Conservation (phyloP, 805 yeast species). For the Saturnispora galanensis region DNA sequence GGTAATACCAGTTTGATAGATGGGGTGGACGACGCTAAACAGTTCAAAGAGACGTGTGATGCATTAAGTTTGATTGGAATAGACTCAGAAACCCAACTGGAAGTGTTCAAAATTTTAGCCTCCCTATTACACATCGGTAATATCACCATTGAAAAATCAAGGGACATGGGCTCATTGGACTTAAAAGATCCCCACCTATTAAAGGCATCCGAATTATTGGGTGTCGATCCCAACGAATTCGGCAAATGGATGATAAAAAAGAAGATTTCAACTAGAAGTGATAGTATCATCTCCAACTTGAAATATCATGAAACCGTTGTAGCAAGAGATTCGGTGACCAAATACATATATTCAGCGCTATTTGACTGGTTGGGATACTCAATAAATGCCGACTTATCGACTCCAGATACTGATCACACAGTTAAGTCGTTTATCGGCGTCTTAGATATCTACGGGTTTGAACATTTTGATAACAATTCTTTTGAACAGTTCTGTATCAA, state of each 20-base stretch:
- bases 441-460: slow-evolving; percentile 94
- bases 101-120: slow-evolving; percentile 70
- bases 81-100: slow-evolving; percentile 42
- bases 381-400: slow-evolving; percentile 73
- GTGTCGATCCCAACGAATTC: slow-evolving; percentile 60
- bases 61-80: slow-evolving; percentile 79
- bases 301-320: slow-evolving; percentile 77
- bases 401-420: slow-evolving; percentile 49
- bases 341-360: slow-evolving; percentile 80
- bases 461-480: slow-evolving; percentile 86
- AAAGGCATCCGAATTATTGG: slow-evolving; percentile 74
- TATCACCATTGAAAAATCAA: slow-evolving; percentile 71
- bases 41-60: slow-evolving; percentile 62
- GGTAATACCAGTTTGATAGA: slow-evolving; percentile 63
- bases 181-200: slow-evolving; percentile 78
- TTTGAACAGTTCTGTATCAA: slow-evolving; percentile 97
- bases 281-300: slow-evolving; percentile 77
- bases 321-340: slow-evolving; percentile 91
- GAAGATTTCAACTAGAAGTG: slow-evolving; percentile 83
- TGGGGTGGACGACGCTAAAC: slow-evolving; percentile 74
- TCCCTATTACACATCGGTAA: slow-evolving; percentile 90
- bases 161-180: slow-evolving; percentile 70
- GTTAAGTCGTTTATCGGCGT: slow-evolving; percentile 83
- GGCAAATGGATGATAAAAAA: slow-evolving; percentile 89
- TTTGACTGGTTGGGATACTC: slow-evolving; percentile 91